Base-by-base conservation (phyloP, 2,329 filamentous ascomycete species). In the Phymatotrichopsis omnivora region DNA sequence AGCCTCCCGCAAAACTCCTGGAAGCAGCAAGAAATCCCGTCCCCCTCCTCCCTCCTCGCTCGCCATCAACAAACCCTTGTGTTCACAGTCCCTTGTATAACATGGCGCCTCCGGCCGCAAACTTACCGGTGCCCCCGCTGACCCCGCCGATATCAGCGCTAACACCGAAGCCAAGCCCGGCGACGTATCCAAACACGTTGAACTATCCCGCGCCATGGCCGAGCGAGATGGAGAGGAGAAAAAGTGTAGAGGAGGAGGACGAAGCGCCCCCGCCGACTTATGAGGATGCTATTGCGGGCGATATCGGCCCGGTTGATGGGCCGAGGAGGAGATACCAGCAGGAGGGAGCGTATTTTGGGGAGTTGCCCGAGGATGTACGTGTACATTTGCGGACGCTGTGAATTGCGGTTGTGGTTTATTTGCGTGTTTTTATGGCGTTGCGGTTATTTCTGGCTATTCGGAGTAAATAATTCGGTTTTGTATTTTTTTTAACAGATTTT, bases 1-100 rank as follows among this genome's bases (percentile, higher is more conserved):
- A 75, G 17, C 89, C 91, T 10, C 86, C 87, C 1, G 66, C 75
- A 17, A 77, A 81, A 36, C 76, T 96, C 5, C 67, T 94, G 16
- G 72, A 82, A 48, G 78, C 82, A 10, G 29, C 51, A 2, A 41
- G 16, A 38, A 40, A 27, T 42, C 34, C 4, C 31, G 43, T 29
- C 29, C 33, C 22, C 1, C 41, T 11, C 29, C 45, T 27, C 12
- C 45, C 41, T 16, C 39, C 29, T 23, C 44, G 43, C 20, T 53
- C 19, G n/a, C 32, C 35, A 32, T 42, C 28, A 32, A 39, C 30
- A n/a, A 39, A 32, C 33, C n/a, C n/a, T n/a, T n/a, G n/a, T n/a
- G n/a, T n/a, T n/a, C n/a, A n/a, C n/a, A n/a, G 30, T 19, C 27
- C 22, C n/a, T n/a, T n/a, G n/a, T n/a, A n/a, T n/a, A n/a, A n/a